Evolutionary conservation across 1,139 yeast species (phyloP).

Genomic region (Scheffersomyces titani): DNA sequence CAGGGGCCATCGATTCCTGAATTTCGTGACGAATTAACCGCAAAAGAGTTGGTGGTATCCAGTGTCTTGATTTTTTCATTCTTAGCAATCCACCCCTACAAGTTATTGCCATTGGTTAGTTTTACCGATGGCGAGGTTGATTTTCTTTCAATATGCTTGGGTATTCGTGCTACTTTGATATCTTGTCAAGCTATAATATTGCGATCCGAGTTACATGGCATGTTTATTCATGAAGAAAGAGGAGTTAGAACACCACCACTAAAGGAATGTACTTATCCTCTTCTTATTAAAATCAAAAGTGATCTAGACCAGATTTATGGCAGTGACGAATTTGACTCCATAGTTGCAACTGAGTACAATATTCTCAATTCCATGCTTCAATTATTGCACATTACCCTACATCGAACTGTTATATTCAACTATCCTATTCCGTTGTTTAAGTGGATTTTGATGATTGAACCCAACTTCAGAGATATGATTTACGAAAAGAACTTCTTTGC

Average conservation of each 20-base stretch:
- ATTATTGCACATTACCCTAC: slow-evolving; percentile 14
- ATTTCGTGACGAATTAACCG: slow-evolving; percentile 7
- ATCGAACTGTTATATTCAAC: slow-evolving; percentile 15
- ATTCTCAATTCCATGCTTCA: slow-evolving; percentile 11
- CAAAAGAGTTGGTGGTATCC: slow-evolving; percentile 24
- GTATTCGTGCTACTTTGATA: slow-evolving; percentile 14
- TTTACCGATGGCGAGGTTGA: slow-evolving; percentile 21
- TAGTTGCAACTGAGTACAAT: slow-evolving; percentile 7
- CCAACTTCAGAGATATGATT: slow-evolving; percentile 19
- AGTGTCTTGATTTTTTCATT: slow-evolving; percentile 27
- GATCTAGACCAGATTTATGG: slow-evolving; percentile 9
- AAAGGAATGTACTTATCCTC: slow-evolving; percentile 14
- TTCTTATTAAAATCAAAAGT: slow-evolving; percentile 15
- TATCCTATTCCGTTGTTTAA: slow-evolving; percentile 30
- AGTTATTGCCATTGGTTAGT: slow-evolving; percentile 27
- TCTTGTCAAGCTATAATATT: slow-evolving; percentile 4
- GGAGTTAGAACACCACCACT: not conserved
- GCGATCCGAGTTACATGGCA: slow-evolving; percentile 5
- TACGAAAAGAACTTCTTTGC: slow-evolving; percentile 23
- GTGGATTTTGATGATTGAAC: slow-evolving; percentile 25
- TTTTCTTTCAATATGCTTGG: slow-evolving; percentile 20
- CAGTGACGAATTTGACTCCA: slow-evolving; percentile 9
- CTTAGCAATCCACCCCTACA: slow-evolving; percentile 33
- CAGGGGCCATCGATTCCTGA: slow-evolving; percentile 3
- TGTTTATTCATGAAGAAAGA: slow-evolving; percentile 8